Conservation (phyloP, 1,284 basidiomycete species). For the Malassezia equina region DNA sequence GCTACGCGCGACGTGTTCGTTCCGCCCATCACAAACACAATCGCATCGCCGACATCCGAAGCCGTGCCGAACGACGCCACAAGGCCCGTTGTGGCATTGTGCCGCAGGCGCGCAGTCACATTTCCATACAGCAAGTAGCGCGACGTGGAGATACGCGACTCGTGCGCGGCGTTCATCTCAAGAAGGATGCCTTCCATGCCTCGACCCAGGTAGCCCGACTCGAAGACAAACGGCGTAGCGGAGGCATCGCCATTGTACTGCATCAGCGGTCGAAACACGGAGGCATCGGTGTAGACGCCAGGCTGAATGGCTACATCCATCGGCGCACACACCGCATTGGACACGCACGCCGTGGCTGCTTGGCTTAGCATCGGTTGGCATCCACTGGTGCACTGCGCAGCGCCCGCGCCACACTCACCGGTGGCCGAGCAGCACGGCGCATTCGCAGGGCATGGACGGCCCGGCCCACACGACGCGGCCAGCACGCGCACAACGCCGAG, state of each 20-base stretch:
- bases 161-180: constrained; percentile 23
- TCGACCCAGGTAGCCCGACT: constrained; percentile 29
- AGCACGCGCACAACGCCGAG: neutral
- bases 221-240: constrained; percentile 30
- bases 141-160: constrained; percentile 36
- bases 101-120: constrained; percentile 28
- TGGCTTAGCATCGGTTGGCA: constrained; percentile 33
- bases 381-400: constrained; percentile 36
- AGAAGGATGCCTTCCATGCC: constrained; percentile 39
- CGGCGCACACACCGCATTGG: constrained; percentile 33
- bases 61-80: constrained; percentile 36
- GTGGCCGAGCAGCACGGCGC: constrained; percentile 32
- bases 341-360: constrained; percentile 27
- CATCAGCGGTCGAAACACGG: constrained; percentile 33
- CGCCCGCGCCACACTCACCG: constrained; percentile 33
- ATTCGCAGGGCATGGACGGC: constrained; percentile 19
- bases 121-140: constrained; percentile 40
- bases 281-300: constrained; percentile 24
- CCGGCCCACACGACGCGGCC: neutral
- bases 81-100: constrained; percentile 28
- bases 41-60: constrained; percentile 32
- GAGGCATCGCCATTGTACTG: constrained; percentile 33
- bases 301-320: constrained; percentile 24
- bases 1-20: constrained; percentile 13
- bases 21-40: constrained; percentile 33